Percentiles rank a stretch among this genome's conserved stretches.
Conservation (phyloP, 345 rosid genomes). For the Brassica rapa region DNA sequence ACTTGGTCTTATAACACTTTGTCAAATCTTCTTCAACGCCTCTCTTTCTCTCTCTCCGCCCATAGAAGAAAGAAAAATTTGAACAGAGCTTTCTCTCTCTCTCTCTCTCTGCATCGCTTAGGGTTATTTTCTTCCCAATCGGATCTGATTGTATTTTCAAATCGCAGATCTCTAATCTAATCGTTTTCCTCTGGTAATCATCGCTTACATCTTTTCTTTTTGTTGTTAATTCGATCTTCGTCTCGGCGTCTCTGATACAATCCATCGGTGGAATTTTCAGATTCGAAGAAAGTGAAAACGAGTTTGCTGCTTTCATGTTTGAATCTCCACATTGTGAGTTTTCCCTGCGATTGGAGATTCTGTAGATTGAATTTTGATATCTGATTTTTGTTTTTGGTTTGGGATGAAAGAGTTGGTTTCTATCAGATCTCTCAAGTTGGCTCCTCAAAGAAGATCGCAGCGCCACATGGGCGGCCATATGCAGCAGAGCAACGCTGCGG, state of each 20-base stretch:
- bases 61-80: conserved; percentile 12
- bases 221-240: conserved; percentile 5
- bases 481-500: neutral
- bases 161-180: conserved; percentile 42
- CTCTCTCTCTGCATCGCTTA: conserved; percentile 4
- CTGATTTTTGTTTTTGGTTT: conserved; percentile 18
- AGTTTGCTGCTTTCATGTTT: conserved; percentile 50
- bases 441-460: conserved; percentile 99
- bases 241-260: conserved; percentile 3
- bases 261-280: conserved; percentile 15
- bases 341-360: neutral
- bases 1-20: conserved; percentile 5
- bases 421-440: conserved; percentile 87
- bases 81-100: conserved; percentile 1
- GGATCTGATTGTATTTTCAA: conserved; percentile 33
- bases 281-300: conserved; percentile 2
- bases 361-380: neutral
- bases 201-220: neutral
- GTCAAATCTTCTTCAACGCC: conserved; percentile 37
- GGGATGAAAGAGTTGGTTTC: conserved; percentile 49
- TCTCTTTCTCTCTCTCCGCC: conserved; percentile 18
- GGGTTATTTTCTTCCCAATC: conserved; percentile 30
- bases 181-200: conserved; percentile 31
- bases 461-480: conserved; percentile 78
- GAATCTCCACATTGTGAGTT: conserved; percentile 64